Evolutionary conservation across 1,284 basidiomycete genomes (phyloP).

Genomic region (Grifola frondosa): DNA sequence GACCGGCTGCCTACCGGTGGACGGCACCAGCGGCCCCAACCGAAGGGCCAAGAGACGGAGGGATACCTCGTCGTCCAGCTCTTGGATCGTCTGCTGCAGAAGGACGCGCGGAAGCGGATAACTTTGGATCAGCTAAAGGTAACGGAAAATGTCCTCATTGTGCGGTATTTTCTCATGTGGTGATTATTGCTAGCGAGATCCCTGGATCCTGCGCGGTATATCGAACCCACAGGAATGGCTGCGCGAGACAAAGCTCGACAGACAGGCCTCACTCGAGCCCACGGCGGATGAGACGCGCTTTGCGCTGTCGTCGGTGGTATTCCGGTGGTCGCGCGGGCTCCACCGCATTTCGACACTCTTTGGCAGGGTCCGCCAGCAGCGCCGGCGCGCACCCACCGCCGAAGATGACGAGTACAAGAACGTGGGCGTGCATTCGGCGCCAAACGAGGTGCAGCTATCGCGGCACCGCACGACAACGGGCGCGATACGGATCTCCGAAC

Average conservation of each 20-base stretch:
- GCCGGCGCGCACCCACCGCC: conserved; percentile 29
- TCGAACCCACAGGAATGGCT: conserved; percentile 78
- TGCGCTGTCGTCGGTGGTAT: conserved; percentile 66
- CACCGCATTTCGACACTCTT: conserved; percentile 43
- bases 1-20: conserved; percentile 69
- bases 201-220: conserved; percentile 82
- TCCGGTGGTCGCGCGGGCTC: conserved; percentile 38
- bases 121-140: conserved; percentile 88
- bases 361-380: conserved; percentile 40
- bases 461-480: conserved; percentile 20
- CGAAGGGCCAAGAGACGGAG: conserved; percentile 40
- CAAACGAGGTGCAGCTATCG: conserved; percentile 16
- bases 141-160: conserved; percentile 22
- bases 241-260: conserved; percentile 65
- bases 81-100: conserved; percentile 78
- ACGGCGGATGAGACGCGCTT: conserved; percentile 80
- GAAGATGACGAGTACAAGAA: conserved; percentile 26
- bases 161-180: too few species aligned
- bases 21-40: conserved; percentile 39
- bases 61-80: conserved; percentile 70
- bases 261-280: conserved; percentile 61
- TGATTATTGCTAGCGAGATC: conserved; percentile 45
- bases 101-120: conserved; percentile 79
- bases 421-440: conserved; percentile 34
- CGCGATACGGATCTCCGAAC: not conserved